Conservation (phyloP, 1,284 basidiomycete species). For the Puccinia horiana region DNA sequence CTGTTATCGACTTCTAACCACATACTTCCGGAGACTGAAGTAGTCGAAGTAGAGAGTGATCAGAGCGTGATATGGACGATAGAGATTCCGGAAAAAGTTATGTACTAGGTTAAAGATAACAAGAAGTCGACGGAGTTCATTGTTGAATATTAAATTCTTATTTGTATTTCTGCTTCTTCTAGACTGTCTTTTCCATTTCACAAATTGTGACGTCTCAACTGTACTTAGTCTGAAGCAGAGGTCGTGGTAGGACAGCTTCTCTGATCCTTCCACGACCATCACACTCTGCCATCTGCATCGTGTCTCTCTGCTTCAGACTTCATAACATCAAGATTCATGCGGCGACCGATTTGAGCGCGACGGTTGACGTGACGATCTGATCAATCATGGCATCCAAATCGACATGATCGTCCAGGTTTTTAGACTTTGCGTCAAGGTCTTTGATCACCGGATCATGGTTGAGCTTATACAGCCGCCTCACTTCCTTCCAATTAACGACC, state of each 20-base stretch:
- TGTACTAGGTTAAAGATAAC: not conserved
- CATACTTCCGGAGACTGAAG: slow-evolving; percentile 50
- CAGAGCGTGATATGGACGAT: slow-evolving; percentile 57
- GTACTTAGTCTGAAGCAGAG: too few species aligned
- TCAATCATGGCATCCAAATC: slow-evolving; percentile 64
- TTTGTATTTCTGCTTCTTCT: too few species aligned
- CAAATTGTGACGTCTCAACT: too few species aligned
- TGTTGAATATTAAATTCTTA: too few species aligned
- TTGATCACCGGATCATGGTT: slow-evolving; percentile 64
- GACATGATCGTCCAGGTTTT: slow-evolving; percentile 51
- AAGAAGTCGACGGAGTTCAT: too few species aligned
- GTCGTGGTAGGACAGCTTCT: too few species aligned
- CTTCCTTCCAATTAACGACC: slow-evolving; percentile 56
- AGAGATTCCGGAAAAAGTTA: slow-evolving; percentile 51
- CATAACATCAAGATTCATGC: too few species aligned
- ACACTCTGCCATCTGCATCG: too few species aligned
- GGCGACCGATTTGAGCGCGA: slow-evolving; percentile 75
- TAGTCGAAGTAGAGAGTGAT: slow-evolving; percentile 55
- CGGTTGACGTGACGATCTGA: slow-evolving; percentile 71
- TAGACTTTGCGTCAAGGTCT: slow-evolving; percentile 58
- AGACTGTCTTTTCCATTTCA: too few species aligned
- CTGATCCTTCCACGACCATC: too few species aligned
- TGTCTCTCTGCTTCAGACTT: too few species aligned
- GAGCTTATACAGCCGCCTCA: slow-evolving; percentile 69
- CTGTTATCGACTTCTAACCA: slow-evolving; percentile 59